Evolutionary conservation across 306 rosid genomes (phyloP).

Genomic region (Trifolium fragiferum): DNA sequence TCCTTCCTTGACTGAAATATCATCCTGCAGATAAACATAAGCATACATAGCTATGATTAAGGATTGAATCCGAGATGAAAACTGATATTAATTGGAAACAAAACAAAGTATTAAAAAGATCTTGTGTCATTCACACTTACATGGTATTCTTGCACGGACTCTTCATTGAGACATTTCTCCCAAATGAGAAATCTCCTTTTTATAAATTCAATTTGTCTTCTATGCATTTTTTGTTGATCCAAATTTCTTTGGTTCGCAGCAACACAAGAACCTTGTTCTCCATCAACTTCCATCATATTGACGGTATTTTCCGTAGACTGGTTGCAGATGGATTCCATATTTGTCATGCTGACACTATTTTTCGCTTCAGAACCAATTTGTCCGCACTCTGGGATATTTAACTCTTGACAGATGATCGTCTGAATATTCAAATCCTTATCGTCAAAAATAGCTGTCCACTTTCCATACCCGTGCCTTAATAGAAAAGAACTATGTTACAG

Average conservation of each 20-base stretch:
- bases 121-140: too few species aligned
- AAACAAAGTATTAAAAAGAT: too few species aligned
- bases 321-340: slow-evolving; percentile 41
- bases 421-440: slow-evolving; percentile 86
- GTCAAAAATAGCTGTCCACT: slow-evolving; percentile 91
- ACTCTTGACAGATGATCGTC: slow-evolving; percentile 84
- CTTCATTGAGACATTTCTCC: slow-evolving; percentile 86
- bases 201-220: slow-evolving; percentile 82
- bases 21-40: too few species aligned
- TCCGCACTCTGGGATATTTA: slow-evolving; percentile 59
- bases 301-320: slow-evolving; percentile 62
- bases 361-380: slow-evolving; percentile 64
- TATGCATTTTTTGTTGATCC: slow-evolving; percentile 88
- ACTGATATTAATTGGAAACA: too few species aligned
- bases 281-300: slow-evolving; percentile 47
- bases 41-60: too few species aligned
- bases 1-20: too few species aligned
- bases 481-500: slow-evolving; percentile 37
- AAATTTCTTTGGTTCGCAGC: slow-evolving; percentile 57
- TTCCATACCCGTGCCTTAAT: slow-evolving; percentile 92
- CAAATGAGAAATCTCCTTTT: slow-evolving; percentile 89
- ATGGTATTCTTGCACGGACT: slow-evolving; percentile 76
- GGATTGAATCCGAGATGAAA: too few species aligned
- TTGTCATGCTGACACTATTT: slow-evolving; percentile 57
- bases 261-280: slow-evolving; percentile 61